Evolutionary conservation across 495 filamentous ascomycete species (phyloP), one percentile per base, ranked within the genome.

Genomic region (Daldinia loculata): DNA sequence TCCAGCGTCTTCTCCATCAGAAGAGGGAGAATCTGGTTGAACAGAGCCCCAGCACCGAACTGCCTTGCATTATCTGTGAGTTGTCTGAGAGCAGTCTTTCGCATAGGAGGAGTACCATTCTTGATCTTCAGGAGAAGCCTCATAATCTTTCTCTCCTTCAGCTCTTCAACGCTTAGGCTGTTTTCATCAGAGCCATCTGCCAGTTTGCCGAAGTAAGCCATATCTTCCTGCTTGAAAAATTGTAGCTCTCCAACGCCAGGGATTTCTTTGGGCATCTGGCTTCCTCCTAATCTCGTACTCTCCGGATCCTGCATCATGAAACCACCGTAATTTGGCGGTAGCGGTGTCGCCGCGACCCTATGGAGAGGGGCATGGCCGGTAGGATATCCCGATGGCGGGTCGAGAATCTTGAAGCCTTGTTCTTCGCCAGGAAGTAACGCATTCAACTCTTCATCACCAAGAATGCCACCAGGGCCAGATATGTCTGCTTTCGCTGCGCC

Each of bases 131-230:
- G 84, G 41, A 99, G 84, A 51, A 99, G 85, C 58, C 96, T 84
- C 95, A 98, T 98, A 76, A 99, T 99, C 81, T 99, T 99, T 50
- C 96, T 86, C 81, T 99, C 94, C 78, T 98, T 98, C 66, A 99
- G 82, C 76, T 98, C 95, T 27, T 99, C 96, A 12, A 98, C 93
- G 43, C 88, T 92, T 83, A 99, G 89, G 38, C 89, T 84, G 70
- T 93, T 94, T 77, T 99, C 96, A 75, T 99, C 93, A n/a, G 89
- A 89, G 15, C 92, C 93, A 77, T 98, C 96, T 50, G 96, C 93
- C 22, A 99, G 86, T 84, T 98, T 99, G 60, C 95, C 95, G 74
- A 99, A 99, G 82, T 99, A 99, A 30, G 91, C 89, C 96, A 98
- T 98, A 83, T 99, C 96, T 81, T 98, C 95, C 9, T 93, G 88